Evolutionary conservation across 2,329 filamentous ascomycete species (phyloP), one percentile per base, ranked within the genome.

Genomic region (Pestalotiopsis sp.): DNA sequence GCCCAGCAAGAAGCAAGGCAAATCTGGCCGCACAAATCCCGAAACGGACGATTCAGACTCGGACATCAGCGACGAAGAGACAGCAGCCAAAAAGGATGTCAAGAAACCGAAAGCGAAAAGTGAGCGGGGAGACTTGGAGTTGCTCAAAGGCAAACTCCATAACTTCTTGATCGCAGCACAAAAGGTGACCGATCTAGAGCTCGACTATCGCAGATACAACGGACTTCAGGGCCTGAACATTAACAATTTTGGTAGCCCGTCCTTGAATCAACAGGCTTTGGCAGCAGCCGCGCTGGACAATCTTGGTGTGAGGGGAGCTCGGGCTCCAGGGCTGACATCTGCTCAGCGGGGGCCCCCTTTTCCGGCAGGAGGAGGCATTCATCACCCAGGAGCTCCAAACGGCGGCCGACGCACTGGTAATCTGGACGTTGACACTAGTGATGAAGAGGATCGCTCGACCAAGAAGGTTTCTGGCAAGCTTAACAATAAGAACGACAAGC

Each of bases 1-100:
- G 73, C 67, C 76, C 66, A 68, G 69, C 0, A 79, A 75, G 66
- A 80, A 77, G 71, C 58, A 65, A 0, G 7, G 64, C 59, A 78
- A 75, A 64, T 27, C 65, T 2, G 68, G 71, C 38, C 68, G 7
- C 14, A 7, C 74, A 3, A 72, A 73, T 17, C 74, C 71, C n/a
- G 64, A 73, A 36, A 68, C 64, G 6, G 70, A 31, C 7, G 57
- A 61, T 25, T 70, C 63, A 7, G 68, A 66, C n/a, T 6, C 61
- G 12, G 61, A 45, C 11, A 31, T 14, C 17, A 25, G 12, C 41
- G 45, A 52, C 3, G 45, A 52, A n/a, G 45, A 52, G 7, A 36
- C 31, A 36, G 7, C 31, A 36, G 31, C 31, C 31, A 36, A 36
- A 7, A 36, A 36, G 31, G 7, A 36, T 36, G 31, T 36, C 31